Base-by-base conservation (phyloP, 768 basidiomycete genomes). In the Kwoniella bestiolae region DNA sequence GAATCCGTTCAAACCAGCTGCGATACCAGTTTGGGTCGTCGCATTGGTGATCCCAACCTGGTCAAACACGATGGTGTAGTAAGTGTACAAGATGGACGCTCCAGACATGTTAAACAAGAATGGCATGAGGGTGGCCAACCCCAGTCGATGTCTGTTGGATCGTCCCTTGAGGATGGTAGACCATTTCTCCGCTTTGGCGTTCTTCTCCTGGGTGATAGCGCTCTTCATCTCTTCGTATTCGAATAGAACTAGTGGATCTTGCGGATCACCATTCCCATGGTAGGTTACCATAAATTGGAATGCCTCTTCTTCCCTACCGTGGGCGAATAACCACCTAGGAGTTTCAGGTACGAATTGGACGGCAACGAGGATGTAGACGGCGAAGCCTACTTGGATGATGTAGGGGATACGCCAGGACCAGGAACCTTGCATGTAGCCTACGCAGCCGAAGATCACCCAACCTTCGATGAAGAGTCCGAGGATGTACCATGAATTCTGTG, bases 261-360 rank as follows among this genome's bases (percentile, higher is more conserved):
- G 45, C 3, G 69, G 65, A 63, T 82, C 66, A 25, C 81, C 81
- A 47, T 80, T 79, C 7, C 80, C 81, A 68, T 82, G 81, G 65
- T 80, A 82, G 23, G 73, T 66, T 63, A 80, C 76, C 46, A 82
- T 67, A 66, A 81, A 81, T 0, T 67, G 62, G 31, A 80, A 70
- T 0, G 80, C 80, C 58, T 80, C 80, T 35, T 79, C 69, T 45
- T 80, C 75, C 26, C 76, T 60, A 14, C 79, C 77, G 50, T 79
- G 70, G 23, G 71, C 72, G 49, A 79, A 69, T 34, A 82, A 67
- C 69, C 76, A 82, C n/a, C 81, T 69, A 8, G 81, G 81, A 4
- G 80, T 80, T 56, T 82, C 81, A 25, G 81, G 81, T 0, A 81
- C 79, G 69, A 82, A 81, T 69, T 80, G 77, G 18, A 80, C 79